A percentile compares a stretch with the other conserved stretches of the same genome.
phyloP scores from a whole-genome alignment of 768 basidiomycete species.

The Gyrodon lividus region DNA sequence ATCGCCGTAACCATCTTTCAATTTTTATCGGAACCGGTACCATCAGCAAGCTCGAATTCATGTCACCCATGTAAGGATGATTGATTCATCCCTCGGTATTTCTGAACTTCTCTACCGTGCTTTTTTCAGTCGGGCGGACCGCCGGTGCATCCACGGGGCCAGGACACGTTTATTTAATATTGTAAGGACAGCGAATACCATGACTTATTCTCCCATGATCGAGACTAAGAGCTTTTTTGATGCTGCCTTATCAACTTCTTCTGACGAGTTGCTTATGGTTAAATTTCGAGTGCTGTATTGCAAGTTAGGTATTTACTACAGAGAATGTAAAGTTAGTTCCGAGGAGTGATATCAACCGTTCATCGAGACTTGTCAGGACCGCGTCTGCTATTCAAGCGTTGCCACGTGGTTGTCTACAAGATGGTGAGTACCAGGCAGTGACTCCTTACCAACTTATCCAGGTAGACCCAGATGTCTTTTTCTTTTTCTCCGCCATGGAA shows the following conservation, averaged over 20 bases:
- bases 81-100: slow-evolving; percentile 33
- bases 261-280: slow-evolving; percentile 5
- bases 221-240: slow-evolving; percentile 19
- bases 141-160: slow-evolving; percentile 29
- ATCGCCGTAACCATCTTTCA: slow-evolving; percentile 30
- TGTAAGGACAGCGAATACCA: slow-evolving; percentile 19
- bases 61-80: slow-evolving; percentile 23
- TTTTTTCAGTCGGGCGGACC: slow-evolving; percentile 19
- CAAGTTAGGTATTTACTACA: not conserved
- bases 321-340: not conserved
- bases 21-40: slow-evolving; percentile 34
- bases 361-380: too few relatives aligned
- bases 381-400: too few relatives aligned
- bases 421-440: too few relatives aligned
- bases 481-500: slow-evolving; percentile 55
- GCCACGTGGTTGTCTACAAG: slow-evolving; percentile 14
- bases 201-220: slow-evolving; percentile 25
- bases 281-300: not conserved
- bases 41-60: slow-evolving; percentile 22
- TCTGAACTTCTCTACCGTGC: slow-evolving; percentile 14
- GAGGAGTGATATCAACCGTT: slow-evolving; percentile 9
- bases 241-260: slow-evolving; percentile 5
- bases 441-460: not conserved
- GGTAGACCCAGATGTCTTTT: slow-evolving; percentile 17
- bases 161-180: slow-evolving; percentile 34